phyloP scores from a whole-genome alignment of 1,284 basidiomycete species.

The Trametes polyzona region DNA sequence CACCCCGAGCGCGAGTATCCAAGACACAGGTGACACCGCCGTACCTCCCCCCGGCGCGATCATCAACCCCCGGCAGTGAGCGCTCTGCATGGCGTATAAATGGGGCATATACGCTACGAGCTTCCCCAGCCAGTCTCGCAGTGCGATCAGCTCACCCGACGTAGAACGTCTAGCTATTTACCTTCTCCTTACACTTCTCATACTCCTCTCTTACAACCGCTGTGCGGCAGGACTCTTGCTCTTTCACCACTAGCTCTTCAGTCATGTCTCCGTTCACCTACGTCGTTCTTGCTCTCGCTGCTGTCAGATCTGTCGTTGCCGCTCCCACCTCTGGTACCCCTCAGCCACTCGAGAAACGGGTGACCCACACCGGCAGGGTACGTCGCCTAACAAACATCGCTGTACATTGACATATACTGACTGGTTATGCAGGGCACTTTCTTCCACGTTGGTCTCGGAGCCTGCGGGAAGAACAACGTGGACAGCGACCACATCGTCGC shows the following conservation, averaged over 20 bases:
- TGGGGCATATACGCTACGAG: background rate
- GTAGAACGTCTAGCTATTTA: constrained; percentile 23
- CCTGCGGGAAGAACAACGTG: constrained; percentile 41
- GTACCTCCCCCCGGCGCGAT: background rate
- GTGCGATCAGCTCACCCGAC: constrained; percentile 23
- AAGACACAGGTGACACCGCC: background rate
- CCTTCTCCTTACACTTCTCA: constrained; percentile 9
- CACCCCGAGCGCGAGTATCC: background rate
- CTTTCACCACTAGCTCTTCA: background rate
- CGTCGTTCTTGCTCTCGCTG: constrained; percentile 30
- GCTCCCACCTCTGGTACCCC: constrained; percentile 50
- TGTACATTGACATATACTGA: background rate
- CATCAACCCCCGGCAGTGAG: no score
- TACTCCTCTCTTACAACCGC: constrained; percentile 7
- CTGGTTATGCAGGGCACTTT: constrained; percentile 42
- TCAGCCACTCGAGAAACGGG: constrained; percentile 47
- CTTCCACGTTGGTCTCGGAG: constrained; percentile 45
- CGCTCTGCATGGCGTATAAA: constrained; percentile 1
- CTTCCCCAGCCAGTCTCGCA: constrained; percentile 21
- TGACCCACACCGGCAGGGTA: constrained; percentile 49
- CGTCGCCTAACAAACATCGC: background rate
- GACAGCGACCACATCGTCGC: constrained; percentile 42
- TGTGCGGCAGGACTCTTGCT: constrained; percentile 17
- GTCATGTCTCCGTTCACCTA: constrained; percentile 20
- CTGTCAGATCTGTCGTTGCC: constrained; percentile 46